Evolutionary conservation across 108 stramenopile species (phyloP).

Genomic region (Nannochloropsis oceanica): DNA sequence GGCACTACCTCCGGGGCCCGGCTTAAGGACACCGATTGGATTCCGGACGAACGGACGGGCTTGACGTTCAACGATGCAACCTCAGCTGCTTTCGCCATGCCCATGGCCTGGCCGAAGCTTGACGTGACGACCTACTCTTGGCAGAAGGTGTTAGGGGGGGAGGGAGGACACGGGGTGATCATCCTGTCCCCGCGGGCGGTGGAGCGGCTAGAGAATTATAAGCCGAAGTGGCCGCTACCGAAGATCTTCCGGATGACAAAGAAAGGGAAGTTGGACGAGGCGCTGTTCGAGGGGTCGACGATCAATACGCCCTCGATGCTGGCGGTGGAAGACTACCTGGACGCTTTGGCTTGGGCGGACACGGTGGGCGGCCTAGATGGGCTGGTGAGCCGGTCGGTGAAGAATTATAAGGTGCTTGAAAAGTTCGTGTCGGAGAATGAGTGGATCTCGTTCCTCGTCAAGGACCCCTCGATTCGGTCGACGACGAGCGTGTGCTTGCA

Average conservation of each 20-base stretch:
- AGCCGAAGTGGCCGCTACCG: slow-evolving; percentile 82
- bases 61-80: slow-evolving; percentile 95
- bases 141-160: slow-evolving; percentile 99
- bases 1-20: slow-evolving; percentile 97
- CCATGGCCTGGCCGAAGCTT: slow-evolving; percentile 94
- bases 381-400: slow-evolving; percentile 59
- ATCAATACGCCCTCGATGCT: slow-evolving; percentile 99
- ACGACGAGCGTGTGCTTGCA: slow-evolving; percentile 93
- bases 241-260: slow-evolving; percentile 98
- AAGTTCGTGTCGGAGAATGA: slow-evolving; percentile 79
- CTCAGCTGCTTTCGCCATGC: slow-evolving; percentile 96
- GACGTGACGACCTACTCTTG: slow-evolving; percentile 98
- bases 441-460: slow-evolving; percentile 90
- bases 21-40: slow-evolving; percentile 73
- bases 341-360: slow-evolving; percentile 86
- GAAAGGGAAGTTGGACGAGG: slow-evolving; percentile 83
- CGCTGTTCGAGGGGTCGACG: slow-evolving; percentile 93
- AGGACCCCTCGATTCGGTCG: slow-evolving; percentile 80
- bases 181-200: slow-evolving; percentile 90
- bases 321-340: slow-evolving; percentile 98
- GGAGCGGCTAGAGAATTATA: slow-evolving; percentile 86
- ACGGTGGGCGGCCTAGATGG: slow-evolving; percentile 78
- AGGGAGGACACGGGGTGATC: slow-evolving; percentile 96
- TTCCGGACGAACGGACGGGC: slow-evolving; percentile 75
- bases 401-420: slow-evolving; percentile 72